phyloP scores from a whole-genome alignment of 768 basidiomycete genomes.

The Artomyces pyxidatus region DNA sequence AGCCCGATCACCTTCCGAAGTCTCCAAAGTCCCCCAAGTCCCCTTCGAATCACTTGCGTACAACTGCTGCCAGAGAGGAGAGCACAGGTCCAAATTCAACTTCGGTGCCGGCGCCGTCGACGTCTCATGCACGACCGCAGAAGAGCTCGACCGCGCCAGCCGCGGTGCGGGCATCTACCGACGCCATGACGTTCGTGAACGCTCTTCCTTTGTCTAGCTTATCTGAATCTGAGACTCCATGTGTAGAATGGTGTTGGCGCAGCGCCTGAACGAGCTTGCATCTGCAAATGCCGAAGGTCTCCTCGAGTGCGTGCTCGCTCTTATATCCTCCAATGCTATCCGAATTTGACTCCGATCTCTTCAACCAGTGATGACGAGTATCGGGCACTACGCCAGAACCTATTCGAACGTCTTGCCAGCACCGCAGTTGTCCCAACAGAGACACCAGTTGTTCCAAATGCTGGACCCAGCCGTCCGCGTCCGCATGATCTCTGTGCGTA shows the following conservation, averaged over 20 bases:
- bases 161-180: slow-evolving; percentile 11
- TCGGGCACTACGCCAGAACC: slow-evolving; percentile 71
- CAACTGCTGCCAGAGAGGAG: no score
- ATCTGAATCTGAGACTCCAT: slow-evolving; percentile 13
- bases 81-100: no score
- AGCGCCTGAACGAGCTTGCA: slow-evolving; percentile 75
- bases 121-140: background rate
- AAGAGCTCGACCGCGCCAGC: background rate
- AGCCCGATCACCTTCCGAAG: background rate
- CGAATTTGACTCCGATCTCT: background rate
- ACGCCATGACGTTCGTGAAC: slow-evolving; percentile 13
- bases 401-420: slow-evolving; percentile 72
- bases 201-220: slow-evolving; percentile 14
- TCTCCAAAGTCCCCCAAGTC: background rate
- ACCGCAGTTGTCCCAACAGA: slow-evolving; percentile 54
- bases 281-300: slow-evolving; percentile 74
- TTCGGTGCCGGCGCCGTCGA: no score
- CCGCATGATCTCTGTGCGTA: background rate
- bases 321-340: background rate
- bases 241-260: slow-evolving; percentile 63
- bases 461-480: slow-evolving; percentile 2
- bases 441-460: slow-evolving; percentile 45
- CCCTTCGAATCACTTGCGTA: background rate
- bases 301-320: slow-evolving; percentile 48
- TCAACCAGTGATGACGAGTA: slow-evolving; percentile 73